A percentile compares a stretch with the other conserved stretches of the same genome.
phyloP scores from a whole-genome alignment of 2,329 filamentous ascomycete species.

The Curvularia lunata region DNA sequence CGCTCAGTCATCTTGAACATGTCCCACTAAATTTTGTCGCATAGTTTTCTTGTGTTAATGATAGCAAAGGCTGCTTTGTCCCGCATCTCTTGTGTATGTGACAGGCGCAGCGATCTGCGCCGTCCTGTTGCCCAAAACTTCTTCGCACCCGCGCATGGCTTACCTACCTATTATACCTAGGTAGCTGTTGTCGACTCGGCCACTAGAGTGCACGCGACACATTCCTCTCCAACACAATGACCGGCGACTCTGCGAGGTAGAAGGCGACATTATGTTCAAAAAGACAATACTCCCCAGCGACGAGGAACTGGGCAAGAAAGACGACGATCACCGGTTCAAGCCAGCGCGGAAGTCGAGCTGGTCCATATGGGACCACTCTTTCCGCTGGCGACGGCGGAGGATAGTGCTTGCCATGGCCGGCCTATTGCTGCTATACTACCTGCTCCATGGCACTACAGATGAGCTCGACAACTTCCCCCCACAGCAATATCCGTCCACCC shows the following conservation, averaged over 20 bases:
- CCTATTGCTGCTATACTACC: constrained; percentile 64
- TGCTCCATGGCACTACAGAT: constrained; percentile 56
- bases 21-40: not conserved
- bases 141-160: not conserved
- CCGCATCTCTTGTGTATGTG: not conserved
- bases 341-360: constrained; percentile 47
- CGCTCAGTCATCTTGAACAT: not conserved
- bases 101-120: not conserved
- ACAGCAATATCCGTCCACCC: constrained; percentile 3
- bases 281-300: constrained; percentile 59
- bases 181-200: not conserved
- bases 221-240: constrained; percentile 29
- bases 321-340: constrained; percentile 62
- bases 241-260: constrained; percentile 34
- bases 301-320: constrained; percentile 69
- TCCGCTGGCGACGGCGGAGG: constrained; percentile 59
- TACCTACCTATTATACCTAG: not conserved
- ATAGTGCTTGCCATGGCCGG: constrained; percentile 47
- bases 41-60: not conserved
- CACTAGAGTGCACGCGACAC: not conserved
- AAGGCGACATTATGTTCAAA: constrained; percentile 42
- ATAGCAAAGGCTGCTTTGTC: not conserved
- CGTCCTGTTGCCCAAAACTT: not conserved
- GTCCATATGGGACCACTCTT: constrained; percentile 32
- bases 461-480: not conserved